Conservation (phyloP, 2,329 filamentous ascomycete genomes). For the Colletotrichum sp. region DNA sequence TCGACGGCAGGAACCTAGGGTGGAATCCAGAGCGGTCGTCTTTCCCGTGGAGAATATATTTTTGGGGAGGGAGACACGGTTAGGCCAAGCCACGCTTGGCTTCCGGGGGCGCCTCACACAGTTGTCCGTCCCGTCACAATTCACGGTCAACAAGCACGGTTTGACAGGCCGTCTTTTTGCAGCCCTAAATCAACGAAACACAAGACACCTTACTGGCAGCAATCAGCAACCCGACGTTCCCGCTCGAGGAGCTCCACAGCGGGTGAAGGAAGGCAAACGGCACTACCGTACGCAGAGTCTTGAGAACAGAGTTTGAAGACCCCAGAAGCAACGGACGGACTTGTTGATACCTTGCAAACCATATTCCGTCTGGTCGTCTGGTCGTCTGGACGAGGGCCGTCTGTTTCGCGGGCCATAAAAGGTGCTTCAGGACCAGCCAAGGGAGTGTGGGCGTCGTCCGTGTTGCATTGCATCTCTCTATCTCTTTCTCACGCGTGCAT, state of each 20-base stretch:
- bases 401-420: slow-evolving; percentile 5
- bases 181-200: background rate
- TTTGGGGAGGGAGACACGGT: background rate
- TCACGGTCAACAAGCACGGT: background rate
- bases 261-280: slow-evolving; percentile 3
- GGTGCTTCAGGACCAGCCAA: background rate
- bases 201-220: background rate
- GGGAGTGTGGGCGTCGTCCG: background rate
- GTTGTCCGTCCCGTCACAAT: background rate
- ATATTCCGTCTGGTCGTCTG: background rate
- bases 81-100: background rate
- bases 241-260: slow-evolving; percentile 5
- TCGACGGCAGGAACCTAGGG: background rate
- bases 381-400: background rate
- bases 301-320: background rate
- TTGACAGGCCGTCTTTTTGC: background rate
- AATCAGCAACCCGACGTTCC: slow-evolving; percentile 4
- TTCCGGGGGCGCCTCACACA: background rate
- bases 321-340: background rate
- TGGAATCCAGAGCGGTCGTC: background rate
- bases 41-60: background rate
- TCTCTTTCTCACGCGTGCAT: background rate
- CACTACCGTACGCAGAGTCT: background rate
- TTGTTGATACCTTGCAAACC: background rate
- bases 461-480: background rate